These are phyloP conservation scores for Lentinula lateritia DNA, from an alignment of 768 basidiomycete genomes.

Conservation along the genomic window DNA sequence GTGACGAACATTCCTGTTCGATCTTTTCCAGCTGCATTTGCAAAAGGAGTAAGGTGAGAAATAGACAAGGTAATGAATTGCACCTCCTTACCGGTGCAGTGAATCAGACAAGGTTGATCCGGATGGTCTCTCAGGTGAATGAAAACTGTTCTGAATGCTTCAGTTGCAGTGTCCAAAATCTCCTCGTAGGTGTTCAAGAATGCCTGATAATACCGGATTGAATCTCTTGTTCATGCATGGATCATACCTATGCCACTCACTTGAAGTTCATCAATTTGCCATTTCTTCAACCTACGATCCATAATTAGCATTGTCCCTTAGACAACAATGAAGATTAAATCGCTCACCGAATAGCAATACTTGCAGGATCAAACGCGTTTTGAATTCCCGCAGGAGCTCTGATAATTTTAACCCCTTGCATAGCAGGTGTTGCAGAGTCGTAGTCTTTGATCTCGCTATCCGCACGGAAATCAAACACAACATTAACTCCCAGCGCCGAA, in stretches of 20 bases:
- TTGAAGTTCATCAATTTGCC: conserved; percentile 17
- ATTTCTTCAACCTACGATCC: conserved; percentile 21
- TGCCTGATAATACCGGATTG: conserved; percentile 15
- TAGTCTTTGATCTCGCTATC: conserved; percentile 28
- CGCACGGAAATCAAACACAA: conserved; percentile 35
- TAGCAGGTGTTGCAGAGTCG: conserved; percentile 16
- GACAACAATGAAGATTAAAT: not conserved
- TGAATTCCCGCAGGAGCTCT: conserved; percentile 20
- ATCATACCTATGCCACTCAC: conserved; percentile 13
- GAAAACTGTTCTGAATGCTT: conserved; percentile 28
- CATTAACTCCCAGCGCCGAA: conserved; percentile 25
- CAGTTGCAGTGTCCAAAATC: conserved; percentile 24
- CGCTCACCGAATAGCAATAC: conserved; percentile 16
- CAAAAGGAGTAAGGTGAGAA: not conserved
- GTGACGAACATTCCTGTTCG: conserved; percentile 34
- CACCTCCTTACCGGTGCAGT: conserved; percentile 33
- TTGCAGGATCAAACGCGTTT: conserved; percentile 23
- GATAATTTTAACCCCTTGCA: conserved; percentile 27
- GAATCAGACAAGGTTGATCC: conserved; percentile 32
- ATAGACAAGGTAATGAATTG: not conserved
- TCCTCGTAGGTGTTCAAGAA: conserved; percentile 24
- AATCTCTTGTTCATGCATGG: not conserved
- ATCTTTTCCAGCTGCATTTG: conserved; percentile 34
- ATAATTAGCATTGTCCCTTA: not conserved
- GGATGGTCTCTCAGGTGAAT: conserved; percentile 31